Conservation (phyloP, 495 filamentous ascomycete species). For the Filosporella fistucella region DNA sequence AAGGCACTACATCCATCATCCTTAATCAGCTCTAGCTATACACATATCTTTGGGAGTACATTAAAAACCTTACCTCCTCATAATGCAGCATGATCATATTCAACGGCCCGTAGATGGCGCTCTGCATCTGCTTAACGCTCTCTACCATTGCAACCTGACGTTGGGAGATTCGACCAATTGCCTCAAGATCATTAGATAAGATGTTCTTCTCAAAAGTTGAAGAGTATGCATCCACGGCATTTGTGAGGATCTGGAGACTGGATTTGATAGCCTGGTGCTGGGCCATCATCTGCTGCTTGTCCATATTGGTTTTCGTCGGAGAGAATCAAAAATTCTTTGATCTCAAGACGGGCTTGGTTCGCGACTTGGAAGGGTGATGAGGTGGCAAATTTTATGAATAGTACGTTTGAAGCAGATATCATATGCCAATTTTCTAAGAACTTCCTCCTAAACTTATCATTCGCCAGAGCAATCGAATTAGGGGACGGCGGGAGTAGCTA, state of each 20-base stretch:
- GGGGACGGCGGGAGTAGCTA: too few species aligned
- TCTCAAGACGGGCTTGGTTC: too few species aligned
- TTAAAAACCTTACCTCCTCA: constrained; percentile 2
- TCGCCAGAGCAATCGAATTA: too few species aligned
- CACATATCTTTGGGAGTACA: neutral
- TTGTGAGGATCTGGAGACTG: neutral
- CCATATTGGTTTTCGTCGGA: neutral
- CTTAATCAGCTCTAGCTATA: too few species aligned
- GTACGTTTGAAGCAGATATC: too few species aligned
- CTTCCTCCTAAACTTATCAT: too few species aligned
- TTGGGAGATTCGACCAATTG: neutral
- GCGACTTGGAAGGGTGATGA: too few species aligned
- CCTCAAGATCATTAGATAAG: neutral
- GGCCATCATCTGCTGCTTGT: neutral
- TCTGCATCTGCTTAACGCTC: neutral
- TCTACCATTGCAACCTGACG: neutral
- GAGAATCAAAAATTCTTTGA: too few species aligned
- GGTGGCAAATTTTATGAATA: too few species aligned
- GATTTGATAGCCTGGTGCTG: neutral
- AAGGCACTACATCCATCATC: neutral
- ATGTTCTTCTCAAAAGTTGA: neutral
- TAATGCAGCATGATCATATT: constrained; percentile 3
- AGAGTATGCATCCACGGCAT: neutral
- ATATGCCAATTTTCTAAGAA: too few species aligned
- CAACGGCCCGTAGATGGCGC: constrained; percentile 1